These are phyloP conservation scores for Pleodorina starrii DNA, from an alignment of 139 green algal genomes.

Conservation along the genomic window DNA sequence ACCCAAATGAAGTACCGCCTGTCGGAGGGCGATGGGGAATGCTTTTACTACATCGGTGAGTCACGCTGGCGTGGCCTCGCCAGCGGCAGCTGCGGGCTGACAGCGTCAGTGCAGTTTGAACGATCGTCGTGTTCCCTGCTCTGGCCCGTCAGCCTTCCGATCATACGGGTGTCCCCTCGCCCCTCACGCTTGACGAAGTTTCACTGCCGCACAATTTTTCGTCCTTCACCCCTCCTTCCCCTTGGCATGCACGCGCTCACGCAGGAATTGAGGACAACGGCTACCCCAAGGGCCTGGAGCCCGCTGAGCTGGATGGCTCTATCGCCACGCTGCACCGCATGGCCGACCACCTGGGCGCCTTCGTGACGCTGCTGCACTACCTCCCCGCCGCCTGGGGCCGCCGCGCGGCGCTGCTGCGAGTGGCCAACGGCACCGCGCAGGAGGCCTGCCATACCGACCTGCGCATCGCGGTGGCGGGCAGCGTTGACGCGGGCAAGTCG, in stretches of 20 bases:
- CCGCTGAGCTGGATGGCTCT: slow-evolving; percentile 72
- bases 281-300: slow-evolving; percentile 80
- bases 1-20: slow-evolving; percentile 92
- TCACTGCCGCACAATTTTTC: too few species aligned
- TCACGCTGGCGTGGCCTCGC: too few species aligned
- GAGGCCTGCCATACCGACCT: slow-evolving; percentile 68
- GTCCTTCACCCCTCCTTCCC: neutral
- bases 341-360: slow-evolving; percentile 71
- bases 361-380: slow-evolving; percentile 53
- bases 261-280: slow-evolving; percentile 90
- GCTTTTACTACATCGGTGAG: slow-evolving; percentile 86
- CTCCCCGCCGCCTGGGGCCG: slow-evolving; percentile 64
- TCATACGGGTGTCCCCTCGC: too few species aligned
- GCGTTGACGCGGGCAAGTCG: slow-evolving; percentile 85
- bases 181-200: too few species aligned
- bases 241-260: too few species aligned
- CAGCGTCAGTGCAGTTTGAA: too few species aligned
- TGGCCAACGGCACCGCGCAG: slow-evolving; percentile 62
- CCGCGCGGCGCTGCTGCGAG: slow-evolving; percentile 70
- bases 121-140: too few species aligned
- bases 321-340: slow-evolving; percentile 79
- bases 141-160: too few species aligned
- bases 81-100: too few species aligned
- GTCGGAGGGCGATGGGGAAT: slow-evolving; percentile 84
- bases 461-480: slow-evolving; percentile 78